A percentile compares a stretch with the other conserved stretches of the same genome.
Evolutionary conservation across 1,284 basidiomycete genomes (phyloP).

Genomic region (Mycosarcoma maydis): DNA sequence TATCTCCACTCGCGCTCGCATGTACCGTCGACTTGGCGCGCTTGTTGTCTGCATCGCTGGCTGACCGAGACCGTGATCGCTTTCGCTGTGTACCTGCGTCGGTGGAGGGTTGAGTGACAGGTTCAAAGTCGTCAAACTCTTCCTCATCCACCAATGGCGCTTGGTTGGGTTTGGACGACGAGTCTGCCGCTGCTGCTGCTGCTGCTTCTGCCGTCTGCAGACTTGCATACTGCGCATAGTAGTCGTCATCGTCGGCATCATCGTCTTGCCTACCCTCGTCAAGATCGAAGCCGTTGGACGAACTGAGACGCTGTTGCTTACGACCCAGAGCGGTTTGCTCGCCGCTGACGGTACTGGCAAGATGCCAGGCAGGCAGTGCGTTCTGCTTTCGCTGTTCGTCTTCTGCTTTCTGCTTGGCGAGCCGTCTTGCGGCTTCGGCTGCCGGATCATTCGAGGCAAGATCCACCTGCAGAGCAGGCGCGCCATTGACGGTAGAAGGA

Average conservation of each 20-base stretch:
- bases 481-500: slow-evolving; percentile 31
- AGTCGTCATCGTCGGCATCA: slow-evolving; percentile 57
- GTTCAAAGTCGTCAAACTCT: slow-evolving; percentile 48
- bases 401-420: slow-evolving; percentile 57
- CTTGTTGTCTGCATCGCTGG: slow-evolving; percentile 27
- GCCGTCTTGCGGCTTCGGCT: slow-evolving; percentile 69
- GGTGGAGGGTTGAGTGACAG: slow-evolving; percentile 11
- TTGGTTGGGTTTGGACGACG: slow-evolving; percentile 36
- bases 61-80: slow-evolving; percentile 26
- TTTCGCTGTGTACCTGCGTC: slow-evolving; percentile 17
- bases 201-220: slow-evolving; percentile 49
- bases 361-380: slow-evolving; percentile 88
- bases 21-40: slow-evolving; percentile 18
- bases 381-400: slow-evolving; percentile 77
- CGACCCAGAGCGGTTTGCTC: slow-evolving; percentile 84
- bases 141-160: slow-evolving; percentile 30
- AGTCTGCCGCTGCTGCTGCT: slow-evolving; percentile 39
- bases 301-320: slow-evolving; percentile 41
- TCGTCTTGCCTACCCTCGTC: slow-evolving; percentile 40
- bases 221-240: slow-evolving; percentile 62
- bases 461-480: slow-evolving; percentile 56
- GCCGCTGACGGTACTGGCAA: slow-evolving; percentile 91
- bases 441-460: slow-evolving; percentile 57
- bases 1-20: neutral
- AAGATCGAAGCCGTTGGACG: slow-evolving; percentile 25